Evolutionary conservation across 257 asterid species (phyloP).

Genomic region (Primulina tabacum): DNA sequence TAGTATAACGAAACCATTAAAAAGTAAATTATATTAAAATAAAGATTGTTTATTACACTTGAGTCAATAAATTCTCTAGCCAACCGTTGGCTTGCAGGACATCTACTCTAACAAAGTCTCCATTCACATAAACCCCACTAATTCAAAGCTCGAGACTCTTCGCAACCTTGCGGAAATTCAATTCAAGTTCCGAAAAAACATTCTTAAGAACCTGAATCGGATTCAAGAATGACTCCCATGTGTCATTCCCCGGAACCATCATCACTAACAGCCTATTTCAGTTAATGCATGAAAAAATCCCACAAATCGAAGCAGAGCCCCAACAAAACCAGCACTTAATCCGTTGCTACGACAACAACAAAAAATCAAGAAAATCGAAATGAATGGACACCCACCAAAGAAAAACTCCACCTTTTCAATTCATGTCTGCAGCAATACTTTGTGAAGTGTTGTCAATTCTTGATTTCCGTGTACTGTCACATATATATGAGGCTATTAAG

Average conservation of each 20-base stretch:
- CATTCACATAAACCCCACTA: slow-evolving; percentile 46
- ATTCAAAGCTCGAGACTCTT: slow-evolving; percentile 38
- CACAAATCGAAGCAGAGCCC: not conserved
- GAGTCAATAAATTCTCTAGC: no score
- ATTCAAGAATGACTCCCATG: slow-evolving; percentile 72
- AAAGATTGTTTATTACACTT: no score
- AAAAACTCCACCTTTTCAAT: not conserved
- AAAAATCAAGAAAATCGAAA: not conserved
- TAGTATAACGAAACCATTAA: no score
- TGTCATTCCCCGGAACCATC: slow-evolving; percentile 73
- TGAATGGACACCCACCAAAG: not conserved
- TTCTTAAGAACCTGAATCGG: slow-evolving; percentile 70
- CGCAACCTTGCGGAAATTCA: slow-evolving; percentile 61
- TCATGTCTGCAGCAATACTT: not conserved
- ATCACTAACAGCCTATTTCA: slow-evolving; percentile 52
- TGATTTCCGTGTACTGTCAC: not conserved
- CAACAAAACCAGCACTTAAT: not conserved
- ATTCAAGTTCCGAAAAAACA: slow-evolving; percentile 69
- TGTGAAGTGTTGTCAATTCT: not conserved
- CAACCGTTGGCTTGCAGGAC: no score
- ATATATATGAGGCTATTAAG: not conserved
- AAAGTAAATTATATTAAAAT: no score
- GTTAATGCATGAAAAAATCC: slow-evolving; percentile 29
- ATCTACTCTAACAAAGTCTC: no score
- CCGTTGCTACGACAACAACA: not conserved